Percentiles rank a stretch among this genome's conserved stretches.
Evolutionary conservation across 176 grass and related monocot genomes (phyloP).

Genomic region (Canna indica): DNA sequence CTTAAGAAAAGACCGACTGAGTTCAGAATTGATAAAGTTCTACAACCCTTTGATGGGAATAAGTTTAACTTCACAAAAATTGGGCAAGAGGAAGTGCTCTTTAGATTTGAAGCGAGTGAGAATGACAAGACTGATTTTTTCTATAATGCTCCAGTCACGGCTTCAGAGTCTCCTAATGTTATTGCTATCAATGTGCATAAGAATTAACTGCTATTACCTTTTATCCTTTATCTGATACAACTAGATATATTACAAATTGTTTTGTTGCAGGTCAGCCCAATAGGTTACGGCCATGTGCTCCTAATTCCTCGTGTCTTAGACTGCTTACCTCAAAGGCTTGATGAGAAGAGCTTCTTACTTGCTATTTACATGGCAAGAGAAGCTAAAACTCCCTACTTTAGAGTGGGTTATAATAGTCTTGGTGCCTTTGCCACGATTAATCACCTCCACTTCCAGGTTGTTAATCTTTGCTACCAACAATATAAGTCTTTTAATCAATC

Average conservation of each 20-base stretch:
- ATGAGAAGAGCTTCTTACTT: slow-evolving; percentile 41
- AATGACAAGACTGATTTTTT: slow-evolving; percentile 23
- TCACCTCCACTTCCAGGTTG: slow-evolving; percentile 77
- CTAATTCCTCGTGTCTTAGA: slow-evolving; percentile 39
- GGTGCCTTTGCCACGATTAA: slow-evolving; percentile 69
- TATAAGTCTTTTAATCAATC: not conserved
- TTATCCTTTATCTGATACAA: not conserved
- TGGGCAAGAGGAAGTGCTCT: slow-evolving; percentile 38
- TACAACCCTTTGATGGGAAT: slow-evolving; percentile 47
- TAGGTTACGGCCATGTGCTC: slow-evolving; percentile 58
- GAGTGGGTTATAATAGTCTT: slow-evolving; percentile 66
- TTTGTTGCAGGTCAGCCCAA: slow-evolving; percentile 48
- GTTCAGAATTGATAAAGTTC: slow-evolving; percentile 60
- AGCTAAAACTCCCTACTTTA: slow-evolving; percentile 34
- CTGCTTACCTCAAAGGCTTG: slow-evolving; percentile 46
- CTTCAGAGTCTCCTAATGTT: slow-evolving; percentile 33
- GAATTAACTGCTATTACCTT: not conserved
- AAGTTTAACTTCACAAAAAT: slow-evolving; percentile 64
- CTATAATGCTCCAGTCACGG: slow-evolving; percentile 7
- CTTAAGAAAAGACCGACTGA: slow-evolving; percentile 80
- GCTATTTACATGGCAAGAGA: slow-evolving; percentile 50
- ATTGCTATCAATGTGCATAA: slow-evolving; percentile 55
- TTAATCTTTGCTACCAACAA: not conserved
- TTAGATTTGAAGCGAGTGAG: slow-evolving; percentile 35
- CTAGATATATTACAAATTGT: not conserved